Evolutionary conservation across 495 filamentous ascomycete genomes (phyloP).

Genomic region (Trypethelium eluteriae): DNA sequence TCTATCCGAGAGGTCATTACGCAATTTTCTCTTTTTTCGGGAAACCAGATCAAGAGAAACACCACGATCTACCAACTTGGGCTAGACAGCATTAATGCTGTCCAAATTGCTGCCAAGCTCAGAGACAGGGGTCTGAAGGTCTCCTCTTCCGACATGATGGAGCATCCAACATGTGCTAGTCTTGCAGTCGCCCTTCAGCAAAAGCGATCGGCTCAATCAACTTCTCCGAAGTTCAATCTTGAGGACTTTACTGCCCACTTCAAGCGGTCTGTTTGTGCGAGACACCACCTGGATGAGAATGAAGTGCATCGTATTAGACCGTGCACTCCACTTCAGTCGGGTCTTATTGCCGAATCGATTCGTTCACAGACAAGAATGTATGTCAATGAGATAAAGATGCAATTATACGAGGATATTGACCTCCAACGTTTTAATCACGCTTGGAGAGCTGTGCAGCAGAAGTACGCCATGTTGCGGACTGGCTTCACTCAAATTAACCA

Average conservation of each 20-base stretch:
- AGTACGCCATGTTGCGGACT: conserved; percentile 34
- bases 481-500: conserved; percentile 32
- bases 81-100: conserved; percentile 41
- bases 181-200: conserved; percentile 35
- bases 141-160: conserved; percentile 60
- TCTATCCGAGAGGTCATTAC: conserved; percentile 51
- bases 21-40: conserved; percentile 38
- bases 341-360: conserved; percentile 56
- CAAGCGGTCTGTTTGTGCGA: conserved; percentile 21
- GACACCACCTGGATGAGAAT: conserved; percentile 8
- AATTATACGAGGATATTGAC: conserved; percentile 26
- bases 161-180: conserved; percentile 47
- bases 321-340: conserved; percentile 56
- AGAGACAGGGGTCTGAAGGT: conserved; percentile 37
- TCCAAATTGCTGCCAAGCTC: conserved; percentile 34
- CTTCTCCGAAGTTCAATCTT: conserved; percentile 25
- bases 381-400: conserved; percentile 52
- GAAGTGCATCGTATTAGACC: conserved; percentile 47
- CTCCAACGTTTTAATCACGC: conserved; percentile 22
- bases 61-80: conserved; percentile 40
- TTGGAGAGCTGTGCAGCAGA: conserved; percentile 27
- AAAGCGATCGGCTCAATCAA: background rate
- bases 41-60: conserved; percentile 21
- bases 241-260: conserved; percentile 40
- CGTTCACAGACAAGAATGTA: conserved; percentile 50